A percentile compares a stretch with the other conserved stretches of the same genome.
These are phyloP conservation scores for Pelargonium australe DNA, from an alignment of 441 rosid genomes.

Conservation along the genomic window DNA sequence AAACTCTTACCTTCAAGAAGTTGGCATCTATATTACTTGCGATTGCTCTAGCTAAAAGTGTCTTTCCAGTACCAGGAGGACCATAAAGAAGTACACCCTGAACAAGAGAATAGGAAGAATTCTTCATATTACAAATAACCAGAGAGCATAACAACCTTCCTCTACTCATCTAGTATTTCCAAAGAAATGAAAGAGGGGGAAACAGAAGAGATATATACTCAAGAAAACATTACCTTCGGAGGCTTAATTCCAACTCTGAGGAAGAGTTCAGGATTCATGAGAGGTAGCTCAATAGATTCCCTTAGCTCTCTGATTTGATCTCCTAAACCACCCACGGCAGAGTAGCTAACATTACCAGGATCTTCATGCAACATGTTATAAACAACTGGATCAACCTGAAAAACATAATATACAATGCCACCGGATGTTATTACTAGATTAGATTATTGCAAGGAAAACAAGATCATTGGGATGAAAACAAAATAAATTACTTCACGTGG, in stretches of 20 bases:
- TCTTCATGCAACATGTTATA: conserved; percentile 98
- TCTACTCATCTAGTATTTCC: background rate
- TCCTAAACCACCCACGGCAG: conserved; percentile 89
- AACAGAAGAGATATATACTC: background rate
- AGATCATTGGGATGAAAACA: background rate
- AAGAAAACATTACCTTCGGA: conserved; percentile 52
- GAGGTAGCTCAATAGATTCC: conserved; percentile 93
- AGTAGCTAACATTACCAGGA: conserved; percentile 94
- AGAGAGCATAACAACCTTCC: background rate
- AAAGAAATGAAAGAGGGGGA: background rate
- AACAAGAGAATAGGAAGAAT: conserved; percentile 11
- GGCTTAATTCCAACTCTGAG: conserved; percentile 94
- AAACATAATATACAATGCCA: conserved; percentile 4
- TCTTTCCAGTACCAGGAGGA: conserved; percentile 93
- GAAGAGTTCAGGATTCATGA: conserved; percentile 97
- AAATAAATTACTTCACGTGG: conserved; percentile 56
- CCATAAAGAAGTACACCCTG: conserved; percentile 97
- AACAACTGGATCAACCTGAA: conserved; percentile 92
- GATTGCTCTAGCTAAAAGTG: conserved; percentile 77
- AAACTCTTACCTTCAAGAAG: conserved; percentile 60
- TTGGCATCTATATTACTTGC: conserved; percentile 80
- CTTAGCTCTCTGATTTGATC: conserved; percentile 95
- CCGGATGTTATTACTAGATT: background rate
- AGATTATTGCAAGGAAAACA: conserved; percentile 6
- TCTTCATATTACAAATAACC: background rate